Evolutionary conservation across 2,329 filamentous ascomycete species (phyloP).

Genomic region (Fusarium metavorans): DNA sequence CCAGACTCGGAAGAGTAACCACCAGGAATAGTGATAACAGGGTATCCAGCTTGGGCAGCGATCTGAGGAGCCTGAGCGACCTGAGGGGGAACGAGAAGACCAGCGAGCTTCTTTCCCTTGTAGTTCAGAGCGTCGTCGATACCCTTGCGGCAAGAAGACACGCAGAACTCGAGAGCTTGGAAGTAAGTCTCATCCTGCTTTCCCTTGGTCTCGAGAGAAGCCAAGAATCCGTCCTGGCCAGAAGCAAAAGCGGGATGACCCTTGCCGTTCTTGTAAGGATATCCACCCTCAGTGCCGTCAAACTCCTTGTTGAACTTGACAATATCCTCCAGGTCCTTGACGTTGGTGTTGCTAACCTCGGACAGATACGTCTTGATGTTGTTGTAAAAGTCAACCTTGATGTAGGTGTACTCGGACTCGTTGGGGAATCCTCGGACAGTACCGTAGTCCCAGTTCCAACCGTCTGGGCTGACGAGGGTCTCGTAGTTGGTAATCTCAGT

Average conservation of each 20-base stretch:
- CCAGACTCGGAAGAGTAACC: slow-evolving; percentile 66
- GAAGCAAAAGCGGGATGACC: slow-evolving; percentile 71
- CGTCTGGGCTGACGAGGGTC: slow-evolving; percentile 71
- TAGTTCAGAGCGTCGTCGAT: slow-evolving; percentile 75
- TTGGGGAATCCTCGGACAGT: slow-evolving; percentile 72
- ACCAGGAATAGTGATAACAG: slow-evolving; percentile 76
- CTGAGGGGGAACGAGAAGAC: slow-evolving; percentile 75
- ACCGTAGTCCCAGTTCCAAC: slow-evolving; percentile 83
- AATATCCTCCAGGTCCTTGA: slow-evolving; percentile 73
- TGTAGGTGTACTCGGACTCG: slow-evolving; percentile 78
- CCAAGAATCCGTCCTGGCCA: slow-evolving; percentile 78
- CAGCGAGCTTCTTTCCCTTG: slow-evolving; percentile 63
- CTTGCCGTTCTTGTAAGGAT: slow-evolving; percentile 63
- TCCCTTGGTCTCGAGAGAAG: slow-evolving; percentile 71
- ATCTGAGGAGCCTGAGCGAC: slow-evolving; percentile 77
- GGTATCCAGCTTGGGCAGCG: slow-evolving; percentile 81
- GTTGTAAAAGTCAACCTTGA: slow-evolving; percentile 78
- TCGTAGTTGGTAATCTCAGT: slow-evolving; percentile 75
- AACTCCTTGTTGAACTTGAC: slow-evolving; percentile 74
- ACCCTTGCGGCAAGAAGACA: slow-evolving; percentile 70
- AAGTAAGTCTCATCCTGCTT: slow-evolving; percentile 73
- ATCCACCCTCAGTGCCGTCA: slow-evolving; percentile 74
- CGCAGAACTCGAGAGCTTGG: slow-evolving; percentile 73
- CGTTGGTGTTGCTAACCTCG: slow-evolving; percentile 70
- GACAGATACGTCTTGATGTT: slow-evolving; percentile 72